These are phyloP conservation scores for Orbilia oligospora DNA, from an alignment of 2,329 filamentous ascomycete genomes.

Conservation along the genomic window DNA sequence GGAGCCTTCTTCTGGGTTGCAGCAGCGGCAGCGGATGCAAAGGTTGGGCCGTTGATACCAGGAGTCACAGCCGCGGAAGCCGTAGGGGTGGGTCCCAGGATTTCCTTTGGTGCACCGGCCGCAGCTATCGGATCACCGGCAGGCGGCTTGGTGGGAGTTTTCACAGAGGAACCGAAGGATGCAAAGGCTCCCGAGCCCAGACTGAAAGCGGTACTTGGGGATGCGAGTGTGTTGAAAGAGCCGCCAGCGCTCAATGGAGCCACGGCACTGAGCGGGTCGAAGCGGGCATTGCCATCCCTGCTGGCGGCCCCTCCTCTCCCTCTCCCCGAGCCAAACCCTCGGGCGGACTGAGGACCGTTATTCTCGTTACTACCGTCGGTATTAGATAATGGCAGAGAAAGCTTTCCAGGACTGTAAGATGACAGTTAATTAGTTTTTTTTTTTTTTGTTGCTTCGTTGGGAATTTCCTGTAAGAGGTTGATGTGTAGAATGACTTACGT, in stretches of 20 bases:
- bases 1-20: slow-evolving; percentile 66
- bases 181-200: slow-evolving; percentile 96
- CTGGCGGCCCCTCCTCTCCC: slow-evolving; percentile 40
- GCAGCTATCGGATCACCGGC: slow-evolving; percentile 41
- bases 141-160: slow-evolving; percentile 74
- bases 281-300: slow-evolving; percentile 52
- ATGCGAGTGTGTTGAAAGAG: slow-evolving; percentile 70
- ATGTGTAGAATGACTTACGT: slow-evolving; percentile 29
- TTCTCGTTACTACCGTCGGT: slow-evolving; percentile 31
- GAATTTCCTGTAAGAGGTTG: neutral
- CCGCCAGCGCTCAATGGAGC: slow-evolving; percentile 53
- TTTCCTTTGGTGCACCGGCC: slow-evolving; percentile 72
- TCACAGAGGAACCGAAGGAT: slow-evolving; percentile 79
- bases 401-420: slow-evolving; percentile 49
- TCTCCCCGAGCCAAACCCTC: slow-evolving; percentile 47
- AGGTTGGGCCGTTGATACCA: slow-evolving; percentile 62
- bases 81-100: slow-evolving; percentile 71
- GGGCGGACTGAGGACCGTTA: slow-evolving; percentile 39
- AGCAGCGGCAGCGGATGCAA: slow-evolving; percentile 67
- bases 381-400: slow-evolving; percentile 46
- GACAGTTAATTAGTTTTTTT: slow-evolving; percentile 4
- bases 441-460: neutral
- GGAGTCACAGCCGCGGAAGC: slow-evolving; percentile 67
- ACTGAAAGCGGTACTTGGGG: slow-evolving; percentile 84
- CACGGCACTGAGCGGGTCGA: slow-evolving; percentile 56